These are phyloP conservation scores for Penicillium digitatum DNA, from an alignment of 2,329 filamentous ascomycete species.

Conservation along the genomic window DNA sequence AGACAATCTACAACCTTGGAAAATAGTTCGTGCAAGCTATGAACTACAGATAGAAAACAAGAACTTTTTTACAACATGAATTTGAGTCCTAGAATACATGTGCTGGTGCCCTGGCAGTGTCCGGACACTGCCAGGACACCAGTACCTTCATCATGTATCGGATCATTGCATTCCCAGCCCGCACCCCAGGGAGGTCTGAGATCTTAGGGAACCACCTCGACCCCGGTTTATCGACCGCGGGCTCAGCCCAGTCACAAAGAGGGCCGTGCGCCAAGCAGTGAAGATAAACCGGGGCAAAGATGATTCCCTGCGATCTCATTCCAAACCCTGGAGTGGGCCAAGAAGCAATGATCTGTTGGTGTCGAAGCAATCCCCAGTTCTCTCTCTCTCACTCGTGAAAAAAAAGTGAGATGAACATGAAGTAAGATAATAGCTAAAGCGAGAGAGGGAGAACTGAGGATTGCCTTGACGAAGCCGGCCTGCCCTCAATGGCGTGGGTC, in stretches of 20 bases:
- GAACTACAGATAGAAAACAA: background rate
- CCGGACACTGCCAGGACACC: background rate
- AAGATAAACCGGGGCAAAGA: background rate
- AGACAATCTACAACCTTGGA: background rate
- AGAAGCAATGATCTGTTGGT: conserved; percentile 1
- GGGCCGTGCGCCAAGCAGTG: background rate
- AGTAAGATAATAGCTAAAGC: conserved; percentile 3
- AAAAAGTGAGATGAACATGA: background rate
- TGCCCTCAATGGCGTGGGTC: conserved; percentile 8
- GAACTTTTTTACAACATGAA: background rate
- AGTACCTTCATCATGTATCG: conserved; percentile 1
- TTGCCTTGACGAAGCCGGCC: conserved; percentile 10
- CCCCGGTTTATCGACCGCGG: background rate
- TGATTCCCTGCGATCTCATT: background rate
- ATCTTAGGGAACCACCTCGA: background rate
- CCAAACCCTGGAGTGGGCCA: background rate
- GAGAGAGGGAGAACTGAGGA: conserved; percentile 5
- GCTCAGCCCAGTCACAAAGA: background rate
- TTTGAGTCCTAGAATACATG: conserved; percentile 3
- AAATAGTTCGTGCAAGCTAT: background rate
- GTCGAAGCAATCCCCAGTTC: background rate
- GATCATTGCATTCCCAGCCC: background rate
- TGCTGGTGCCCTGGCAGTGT: background rate
- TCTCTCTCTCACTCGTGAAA: background rate
- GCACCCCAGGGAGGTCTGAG: background rate